These are phyloP conservation scores for Myriosclerotinia scirpicola DNA, from an alignment of 2,329 filamentous ascomycete genomes.

Conservation along the genomic window DNA sequence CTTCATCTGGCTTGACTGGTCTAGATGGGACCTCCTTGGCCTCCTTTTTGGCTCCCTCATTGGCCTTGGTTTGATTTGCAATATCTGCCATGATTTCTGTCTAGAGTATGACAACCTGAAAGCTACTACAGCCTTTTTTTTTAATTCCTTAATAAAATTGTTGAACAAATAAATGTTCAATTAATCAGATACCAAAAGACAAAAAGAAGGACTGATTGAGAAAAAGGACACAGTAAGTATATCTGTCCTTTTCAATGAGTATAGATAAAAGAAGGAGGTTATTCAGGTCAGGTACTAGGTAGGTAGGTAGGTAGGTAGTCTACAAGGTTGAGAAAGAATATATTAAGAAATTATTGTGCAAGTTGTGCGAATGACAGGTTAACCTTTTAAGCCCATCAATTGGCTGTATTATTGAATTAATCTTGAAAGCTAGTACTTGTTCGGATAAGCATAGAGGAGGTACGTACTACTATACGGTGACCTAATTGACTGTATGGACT, in stretches of 20 bases:
- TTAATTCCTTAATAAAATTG: neutral
- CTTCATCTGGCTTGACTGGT: constrained; percentile 86
- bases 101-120: constrained; percentile 7
- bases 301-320: neutral
- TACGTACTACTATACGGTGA: too few relatives aligned
- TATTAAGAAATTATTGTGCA: constrained; percentile 10
- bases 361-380: constrained; percentile 19
- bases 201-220: neutral
- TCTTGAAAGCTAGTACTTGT: too few relatives aligned
- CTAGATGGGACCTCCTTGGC: constrained; percentile 41
- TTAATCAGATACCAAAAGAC: constrained; percentile 9
- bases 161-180: constrained; percentile 16
- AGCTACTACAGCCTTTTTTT: neutral
- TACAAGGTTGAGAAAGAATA: constrained; percentile 11
- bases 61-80: constrained; percentile 43
- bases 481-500: too few relatives aligned
- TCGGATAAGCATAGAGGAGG: neutral
- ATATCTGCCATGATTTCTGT: constrained; percentile 49
- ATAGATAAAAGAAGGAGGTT: constrained; percentile 8
- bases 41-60: constrained; percentile 40
- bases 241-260: constrained; percentile 2
- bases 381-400: constrained; percentile 7
- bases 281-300: neutral
- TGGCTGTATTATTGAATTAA: constrained; percentile 1
- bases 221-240: constrained; percentile 7